phyloP scores from a whole-genome alignment of 208 protist genomes.

The Acanthamoeba lenticulata region DNA sequence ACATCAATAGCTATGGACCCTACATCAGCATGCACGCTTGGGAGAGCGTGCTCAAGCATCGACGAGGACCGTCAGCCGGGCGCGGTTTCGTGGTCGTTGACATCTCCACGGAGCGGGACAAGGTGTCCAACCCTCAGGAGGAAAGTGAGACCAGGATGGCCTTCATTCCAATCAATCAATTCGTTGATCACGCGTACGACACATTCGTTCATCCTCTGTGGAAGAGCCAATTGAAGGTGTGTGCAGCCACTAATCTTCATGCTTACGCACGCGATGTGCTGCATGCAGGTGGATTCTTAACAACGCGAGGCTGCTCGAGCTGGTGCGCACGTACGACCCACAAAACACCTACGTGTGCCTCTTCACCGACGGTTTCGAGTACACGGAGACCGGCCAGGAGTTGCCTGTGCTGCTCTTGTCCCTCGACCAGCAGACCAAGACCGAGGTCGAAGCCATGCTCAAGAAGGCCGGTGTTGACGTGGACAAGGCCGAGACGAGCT shows the following conservation, averaged over 20 bases:
- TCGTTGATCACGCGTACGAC: constrained; percentile 14
- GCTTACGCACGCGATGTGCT: not conserved
- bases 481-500: too few relatives aligned
- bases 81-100: constrained; percentile 14
- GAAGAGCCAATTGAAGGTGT: too few relatives aligned
- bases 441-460: not conserved
- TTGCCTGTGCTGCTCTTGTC: constrained; percentile 22
- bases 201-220: not conserved
- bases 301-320: not conserved
- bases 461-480: not conserved
- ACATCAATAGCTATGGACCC: constrained; percentile 1
- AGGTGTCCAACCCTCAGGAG: not conserved
- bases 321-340: constrained; percentile 45
- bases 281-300: not conserved
- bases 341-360: constrained; percentile 22
- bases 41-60: constrained; percentile 54
- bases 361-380: constrained; percentile 48
- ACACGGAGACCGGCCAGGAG: constrained; percentile 9
- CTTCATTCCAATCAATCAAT: constrained; percentile 35
- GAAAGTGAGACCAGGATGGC: not conserved
- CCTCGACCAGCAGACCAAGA: constrained; percentile 20
- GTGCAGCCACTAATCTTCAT: not conserved
- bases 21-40: constrained; percentile 11
- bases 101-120: constrained; percentile 12
- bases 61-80: not conserved